A percentile compares a stretch with the other conserved stretches of the same genome.
Evolutionary conservation across 768 basidiomycete genomes (phyloP).

Genomic region (Mycena pura): DNA sequence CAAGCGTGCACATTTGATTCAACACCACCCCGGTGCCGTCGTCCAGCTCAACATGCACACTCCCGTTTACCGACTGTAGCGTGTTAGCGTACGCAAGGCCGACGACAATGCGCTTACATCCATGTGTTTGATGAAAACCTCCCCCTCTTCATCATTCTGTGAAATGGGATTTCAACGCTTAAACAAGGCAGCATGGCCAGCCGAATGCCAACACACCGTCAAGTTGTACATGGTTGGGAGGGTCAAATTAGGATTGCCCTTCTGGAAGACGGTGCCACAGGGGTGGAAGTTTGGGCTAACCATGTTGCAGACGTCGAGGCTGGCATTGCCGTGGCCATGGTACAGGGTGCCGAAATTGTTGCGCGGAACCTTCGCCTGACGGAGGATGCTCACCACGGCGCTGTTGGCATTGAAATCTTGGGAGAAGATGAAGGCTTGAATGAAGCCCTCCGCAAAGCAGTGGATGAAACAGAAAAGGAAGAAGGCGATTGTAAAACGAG

Average conservation of each 20-base stretch:
- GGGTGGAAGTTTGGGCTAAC: slow-evolving; percentile 25
- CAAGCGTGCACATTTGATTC: slow-evolving; percentile 33
- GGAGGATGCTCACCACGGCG: slow-evolving; percentile 31
- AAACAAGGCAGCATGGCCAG: not conserved
- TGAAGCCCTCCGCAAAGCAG: slow-evolving; percentile 38
- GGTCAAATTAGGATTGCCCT: not conserved
- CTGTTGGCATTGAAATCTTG: slow-evolving; percentile 33
- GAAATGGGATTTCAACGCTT: too few relatives aligned
- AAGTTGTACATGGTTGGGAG: slow-evolving; percentile 4
- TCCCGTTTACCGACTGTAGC: slow-evolving; percentile 6
- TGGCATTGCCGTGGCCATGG: slow-evolving; percentile 27
- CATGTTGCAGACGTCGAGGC: slow-evolving; percentile 36
- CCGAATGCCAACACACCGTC: slow-evolving; percentile 7
- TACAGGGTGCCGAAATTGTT: slow-evolving; percentile 32
- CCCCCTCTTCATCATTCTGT: too few relatives aligned
- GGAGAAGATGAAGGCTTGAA: slow-evolving; percentile 38
- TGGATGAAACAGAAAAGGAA: slow-evolving; percentile 39
- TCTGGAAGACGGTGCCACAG: slow-evolving; percentile 15
- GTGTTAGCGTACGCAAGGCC: not conserved
- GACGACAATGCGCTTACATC: not conserved
- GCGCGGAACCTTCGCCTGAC: slow-evolving; percentile 31
- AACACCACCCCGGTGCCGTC: slow-evolving; percentile 17
- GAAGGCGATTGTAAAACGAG: slow-evolving; percentile 37
- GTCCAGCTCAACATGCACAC: slow-evolving; percentile 18
- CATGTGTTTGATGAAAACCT: slow-evolving; percentile 3